A percentile compares a stretch with the other conserved stretches of the same genome.
Evolutionary conservation across 2,329 filamentous ascomycete genomes (phyloP).

Genomic region (Capronia americana): DNA sequence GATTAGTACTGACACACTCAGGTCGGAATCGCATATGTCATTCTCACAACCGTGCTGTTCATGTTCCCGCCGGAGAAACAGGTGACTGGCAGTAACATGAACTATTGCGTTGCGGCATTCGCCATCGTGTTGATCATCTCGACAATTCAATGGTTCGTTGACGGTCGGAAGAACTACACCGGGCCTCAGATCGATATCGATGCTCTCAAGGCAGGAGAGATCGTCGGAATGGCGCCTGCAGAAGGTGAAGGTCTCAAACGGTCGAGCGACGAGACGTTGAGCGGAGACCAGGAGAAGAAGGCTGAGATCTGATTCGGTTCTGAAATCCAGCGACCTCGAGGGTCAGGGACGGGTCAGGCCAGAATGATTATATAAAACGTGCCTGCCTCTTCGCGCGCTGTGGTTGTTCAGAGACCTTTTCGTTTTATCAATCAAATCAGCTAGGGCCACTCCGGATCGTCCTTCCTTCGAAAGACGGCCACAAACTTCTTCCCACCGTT

Average conservation of each 20-base stretch:
- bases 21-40: slow-evolving; percentile 68
- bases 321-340: neutral
- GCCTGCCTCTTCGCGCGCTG: neutral
- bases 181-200: slow-evolving; percentile 58
- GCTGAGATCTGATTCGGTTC: neutral
- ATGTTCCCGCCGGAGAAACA: slow-evolving; percentile 73
- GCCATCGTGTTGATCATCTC: slow-evolving; percentile 65
- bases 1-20: slow-evolving; percentile 15
- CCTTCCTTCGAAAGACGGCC: slow-evolving; percentile 80
- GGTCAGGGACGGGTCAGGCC: neutral
- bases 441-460: slow-evolving; percentile 75
- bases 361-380: neutral
- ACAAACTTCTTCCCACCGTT: slow-evolving; percentile 92
- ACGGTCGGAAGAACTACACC: slow-evolving; percentile 66
- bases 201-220: slow-evolving; percentile 41
- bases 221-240: slow-evolving; percentile 31
- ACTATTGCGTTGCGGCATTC: slow-evolving; percentile 60
- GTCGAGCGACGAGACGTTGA: slow-evolving; percentile 25
- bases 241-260: slow-evolving; percentile 16
- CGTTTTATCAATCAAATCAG: slow-evolving; percentile 6
- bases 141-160: slow-evolving; percentile 64
- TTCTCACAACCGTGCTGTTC: slow-evolving; percentile 76
- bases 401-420: neutral
- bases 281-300: slow-evolving; percentile 14
- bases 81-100: slow-evolving; percentile 73